These are phyloP conservation scores for Vaccinium corymbosum DNA, from an alignment of 148 eudicot species.

Conservation along the genomic window DNA sequence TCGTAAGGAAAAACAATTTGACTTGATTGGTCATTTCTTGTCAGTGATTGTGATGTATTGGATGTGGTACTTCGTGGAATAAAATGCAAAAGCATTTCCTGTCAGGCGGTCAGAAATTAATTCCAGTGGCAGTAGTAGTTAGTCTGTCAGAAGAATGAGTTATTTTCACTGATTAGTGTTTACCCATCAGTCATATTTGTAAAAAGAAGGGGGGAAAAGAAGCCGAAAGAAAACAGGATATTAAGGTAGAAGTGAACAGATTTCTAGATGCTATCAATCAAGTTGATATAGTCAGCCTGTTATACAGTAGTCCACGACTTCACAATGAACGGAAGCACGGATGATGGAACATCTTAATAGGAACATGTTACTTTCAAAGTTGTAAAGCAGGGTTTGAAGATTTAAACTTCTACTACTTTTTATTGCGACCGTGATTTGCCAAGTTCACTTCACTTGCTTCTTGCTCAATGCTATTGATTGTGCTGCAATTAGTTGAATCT, in stretches of 20 bases:
- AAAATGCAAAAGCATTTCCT: neutral
- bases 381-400: neutral
- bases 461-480: neutral
- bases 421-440: neutral
- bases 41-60: neutral
- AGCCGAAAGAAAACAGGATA: neutral
- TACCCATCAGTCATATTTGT: neutral
- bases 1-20: neutral
- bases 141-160: neutral
- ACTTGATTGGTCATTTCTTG: neutral
- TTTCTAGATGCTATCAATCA: neutral
- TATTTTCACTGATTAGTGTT: neutral
- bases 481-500: neutral
- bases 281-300: neutral
- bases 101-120: no score
- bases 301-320: neutral
- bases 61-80: neutral
- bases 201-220: neutral
- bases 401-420: neutral
- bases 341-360: neutral
- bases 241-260: neutral
- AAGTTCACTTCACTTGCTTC: constrained; percentile 3
- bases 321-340: neutral
- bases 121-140: neutral
- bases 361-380: neutral